Conservation (phyloP, 805 yeast species). For the Maudiozyma saulgeensis region DNA sequence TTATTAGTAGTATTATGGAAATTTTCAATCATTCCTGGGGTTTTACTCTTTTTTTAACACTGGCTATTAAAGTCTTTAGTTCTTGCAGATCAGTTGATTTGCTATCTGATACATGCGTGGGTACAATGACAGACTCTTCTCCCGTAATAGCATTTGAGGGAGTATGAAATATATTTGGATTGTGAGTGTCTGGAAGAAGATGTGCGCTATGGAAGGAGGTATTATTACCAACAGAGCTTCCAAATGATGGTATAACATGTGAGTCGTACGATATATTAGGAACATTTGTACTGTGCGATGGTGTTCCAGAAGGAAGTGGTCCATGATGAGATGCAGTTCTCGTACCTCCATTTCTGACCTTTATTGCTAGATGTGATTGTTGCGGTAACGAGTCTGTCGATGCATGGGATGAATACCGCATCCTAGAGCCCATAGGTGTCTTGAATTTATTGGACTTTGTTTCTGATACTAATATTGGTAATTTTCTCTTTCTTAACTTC, state of each 20-base stretch:
- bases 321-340: slow-evolving; percentile 8
- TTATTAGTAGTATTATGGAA: background rate
- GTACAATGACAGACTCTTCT: background rate
- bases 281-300: slow-evolving; percentile 12
- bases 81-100: slow-evolving; percentile 13
- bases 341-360: slow-evolving; percentile 7
- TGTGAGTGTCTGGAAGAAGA: background rate
- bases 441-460: slow-evolving; percentile 17
- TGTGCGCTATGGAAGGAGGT: slow-evolving; percentile 1
- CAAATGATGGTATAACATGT: slow-evolving; percentile 3
- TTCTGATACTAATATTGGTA: slow-evolving; percentile 26
- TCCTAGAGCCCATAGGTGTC: slow-evolving; percentile 18
- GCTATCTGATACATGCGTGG: background rate
- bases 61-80: slow-evolving; percentile 20
- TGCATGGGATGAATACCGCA: slow-evolving; percentile 1
- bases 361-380: slow-evolving; percentile 25
- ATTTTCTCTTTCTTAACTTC: slow-evolving; percentile 18
- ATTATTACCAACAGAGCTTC: slow-evolving; percentile 1
- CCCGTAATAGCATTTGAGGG: slow-evolving; percentile 10
- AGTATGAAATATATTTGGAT: slow-evolving; percentile 8
- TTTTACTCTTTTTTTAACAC: slow-evolving; percentile 21
- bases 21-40: background rate
- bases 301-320: slow-evolving; percentile 9
- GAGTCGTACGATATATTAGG: slow-evolving; percentile 5
- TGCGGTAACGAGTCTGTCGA: slow-evolving; percentile 13